Base-by-base conservation (phyloP, 345 rosid species). In the Raphanus raphanistrum region DNA sequence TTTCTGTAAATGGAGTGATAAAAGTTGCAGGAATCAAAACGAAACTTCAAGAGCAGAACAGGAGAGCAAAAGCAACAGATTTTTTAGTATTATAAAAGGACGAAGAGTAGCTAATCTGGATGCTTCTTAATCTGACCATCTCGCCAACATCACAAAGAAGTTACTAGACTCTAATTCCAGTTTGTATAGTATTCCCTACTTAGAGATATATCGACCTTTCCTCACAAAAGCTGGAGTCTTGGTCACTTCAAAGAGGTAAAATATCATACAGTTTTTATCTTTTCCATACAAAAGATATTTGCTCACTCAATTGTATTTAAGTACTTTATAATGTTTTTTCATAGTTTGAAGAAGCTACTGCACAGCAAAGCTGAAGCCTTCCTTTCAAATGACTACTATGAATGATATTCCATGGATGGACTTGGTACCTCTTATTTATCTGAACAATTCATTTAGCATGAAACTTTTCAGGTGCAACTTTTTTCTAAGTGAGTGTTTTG, bases 351-450 rank as follows among this genome's bases (percentile, higher is more conserved):
- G 11, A 38, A 38, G 84, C 86, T 92, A 72, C 84, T 94, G 58
- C 95, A 88, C 48, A 76, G 90, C 83, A 94, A 90, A 85, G 96
- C 96, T 10, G 87, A 85, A 54, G 94, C 97, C n/a, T 90, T 90
- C 86, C 87, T 90, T 65, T 90, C 98, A 67, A 94, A 94, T 84
- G 87, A 92, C 54, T 94, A 92, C 76, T 88, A 89, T 79, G 94
- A 89, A 12, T 38, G 45, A 90, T 81, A 85, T 94, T 66, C 92
- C 97, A 60, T 92, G 94, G 98, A 94, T 94, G 94, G 96, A 94
- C 76, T 79, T 94, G 97, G 98, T 94, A 74, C 84, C 41, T 45
- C 74, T 43, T 43, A 12, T 43, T 12, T 43, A 11, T 2, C 8
- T 36, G 43, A 41, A 41, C 48, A 41, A 41, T 43, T 43, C 52